These are phyloP conservation scores for Ceratobasidium papillatum DNA, from an alignment of 1,284 basidiomycete species.

Conservation along the genomic window DNA sequence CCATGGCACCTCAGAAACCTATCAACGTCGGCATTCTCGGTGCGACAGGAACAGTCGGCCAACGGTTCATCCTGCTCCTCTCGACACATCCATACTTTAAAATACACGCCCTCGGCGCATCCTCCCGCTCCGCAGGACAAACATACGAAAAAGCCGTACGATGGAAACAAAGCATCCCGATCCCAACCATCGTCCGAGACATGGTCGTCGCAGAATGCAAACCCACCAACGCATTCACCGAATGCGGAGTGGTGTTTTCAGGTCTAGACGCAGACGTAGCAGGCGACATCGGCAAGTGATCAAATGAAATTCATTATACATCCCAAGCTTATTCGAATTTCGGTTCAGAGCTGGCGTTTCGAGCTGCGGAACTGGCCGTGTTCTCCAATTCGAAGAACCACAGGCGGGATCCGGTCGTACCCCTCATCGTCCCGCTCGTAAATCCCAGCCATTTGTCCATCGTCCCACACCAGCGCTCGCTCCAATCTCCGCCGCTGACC, in stretches of 20 bases:
- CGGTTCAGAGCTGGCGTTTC: constrained; percentile 78
- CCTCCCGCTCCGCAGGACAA: constrained; percentile 87
- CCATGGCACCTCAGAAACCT: constrained; percentile 48
- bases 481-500: constrained; percentile 73
- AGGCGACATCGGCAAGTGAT: constrained; percentile 84
- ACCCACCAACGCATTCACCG: constrained; percentile 73
- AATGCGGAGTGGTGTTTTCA: constrained; percentile 92
- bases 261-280: constrained; percentile 95
- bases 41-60: constrained; percentile 96
- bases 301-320: constrained; percentile 41
- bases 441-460: constrained; percentile 90
- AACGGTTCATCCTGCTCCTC: constrained; percentile 93
- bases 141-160: constrained; percentile 78
- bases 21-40: constrained; percentile 93
- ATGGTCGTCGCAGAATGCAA: constrained; percentile 83
- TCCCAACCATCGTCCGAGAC: constrained; percentile 74
- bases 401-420: constrained; percentile 92
- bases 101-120: constrained; percentile 89
- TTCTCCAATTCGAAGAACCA: constrained; percentile 99
- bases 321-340: not conserved
- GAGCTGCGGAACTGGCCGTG: constrained; percentile 87
- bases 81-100: constrained; percentile 90
- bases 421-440: constrained; percentile 96
- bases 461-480: constrained; percentile 80
- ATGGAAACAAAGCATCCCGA: constrained; percentile 90